Base-by-base conservation (phyloP, 768 basidiomycete genomes). In the Phylloporus sp. region DNA sequence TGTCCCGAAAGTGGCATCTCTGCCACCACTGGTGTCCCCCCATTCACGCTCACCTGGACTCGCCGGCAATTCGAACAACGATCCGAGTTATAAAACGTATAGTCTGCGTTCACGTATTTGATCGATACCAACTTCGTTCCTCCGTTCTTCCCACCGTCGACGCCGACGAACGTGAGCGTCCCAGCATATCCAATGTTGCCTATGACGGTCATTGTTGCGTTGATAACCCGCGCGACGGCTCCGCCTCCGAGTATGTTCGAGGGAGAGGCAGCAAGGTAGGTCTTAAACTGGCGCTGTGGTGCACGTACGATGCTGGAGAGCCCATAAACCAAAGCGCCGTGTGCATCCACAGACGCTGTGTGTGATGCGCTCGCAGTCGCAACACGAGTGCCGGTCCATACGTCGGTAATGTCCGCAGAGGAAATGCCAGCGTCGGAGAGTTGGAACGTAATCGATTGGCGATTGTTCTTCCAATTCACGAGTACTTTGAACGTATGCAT, bases 1-100 rank as follows among this genome's bases (percentile, higher is more conserved):
- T 48, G 42, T 34, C 50, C 49, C 1, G 49, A 36, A 22, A 54
- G 23, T 3, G 49, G 49, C 49, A 50, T 53, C 27, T 53, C 44
- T 15, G 43, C 38, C 11, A 18, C 15, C 6, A 53, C 41, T 0
- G 52, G 37, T n/a, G 37, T 11, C 13, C 24, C 36, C 7, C 33
- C 42, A 8, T 54, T 47, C 15, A 43, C 37, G 22, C 49, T 44
- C 24, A 54, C 42, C 29, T 48, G 18, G 22, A 31, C 50, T 10
- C 42, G 38, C 24, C 50, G 31, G 8, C 49, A 54, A 15, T 52
- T 52, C 14, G 45, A 35, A n/a, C 49, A 52, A n/a, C 49, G 47
- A 2, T 27, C 34, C 6, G 38, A 42, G 24, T 52, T 52, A 31
- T 2, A 33, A 31, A 42, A 50, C 1, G 42, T 46, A 21, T 42